Evolutionary conservation across 2,329 filamentous ascomycete genomes (phyloP).

Genomic region (Sporothrix euskadiensis): DNA sequence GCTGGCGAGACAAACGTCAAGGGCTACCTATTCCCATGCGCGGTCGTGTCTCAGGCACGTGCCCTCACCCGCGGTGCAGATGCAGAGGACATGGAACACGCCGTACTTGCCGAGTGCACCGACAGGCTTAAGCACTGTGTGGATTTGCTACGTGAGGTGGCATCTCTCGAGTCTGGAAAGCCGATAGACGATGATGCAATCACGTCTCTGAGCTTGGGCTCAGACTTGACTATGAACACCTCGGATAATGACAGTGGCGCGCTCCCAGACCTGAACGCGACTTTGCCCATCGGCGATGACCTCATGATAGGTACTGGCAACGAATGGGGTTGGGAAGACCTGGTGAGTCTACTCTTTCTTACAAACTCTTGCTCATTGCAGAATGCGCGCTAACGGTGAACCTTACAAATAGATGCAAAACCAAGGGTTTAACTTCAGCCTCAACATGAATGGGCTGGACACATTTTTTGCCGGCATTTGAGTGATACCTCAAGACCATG

Average conservation of each 20-base stretch:
- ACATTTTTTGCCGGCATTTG: constrained; percentile 26
- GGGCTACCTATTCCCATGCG: constrained; percentile 47
- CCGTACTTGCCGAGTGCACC: constrained; percentile 44
- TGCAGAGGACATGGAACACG: constrained; percentile 39
- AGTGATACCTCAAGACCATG: not conserved
- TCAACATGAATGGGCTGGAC: constrained; percentile 32
- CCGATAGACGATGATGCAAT: not conserved
- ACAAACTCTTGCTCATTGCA: not conserved
- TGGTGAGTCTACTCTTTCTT: constrained; percentile 30
- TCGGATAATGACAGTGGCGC: not conserved
- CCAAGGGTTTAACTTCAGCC: constrained; percentile 33
- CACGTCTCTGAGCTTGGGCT: constrained; percentile 11
- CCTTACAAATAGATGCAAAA: constrained; percentile 31
- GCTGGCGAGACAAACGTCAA: constrained; percentile 55
- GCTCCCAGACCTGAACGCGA: not conserved
- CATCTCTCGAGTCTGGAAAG: constrained; percentile 28
- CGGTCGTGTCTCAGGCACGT: constrained; percentile 47
- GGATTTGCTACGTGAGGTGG: constrained; percentile 40
- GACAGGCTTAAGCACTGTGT: constrained; percentile 41
- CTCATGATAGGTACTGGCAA: not conserved
- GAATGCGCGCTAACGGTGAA: not conserved
- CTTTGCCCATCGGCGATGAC: not conserved
- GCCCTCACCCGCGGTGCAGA: constrained; percentile 43
- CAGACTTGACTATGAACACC: constrained; percentile 6
- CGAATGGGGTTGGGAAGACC: constrained; percentile 34